Percentiles rank a stretch among this genome's conserved stretches.
Conservation (phyloP, 2,329 filamentous ascomycete species). For the Tolypocladium amazonense region DNA sequence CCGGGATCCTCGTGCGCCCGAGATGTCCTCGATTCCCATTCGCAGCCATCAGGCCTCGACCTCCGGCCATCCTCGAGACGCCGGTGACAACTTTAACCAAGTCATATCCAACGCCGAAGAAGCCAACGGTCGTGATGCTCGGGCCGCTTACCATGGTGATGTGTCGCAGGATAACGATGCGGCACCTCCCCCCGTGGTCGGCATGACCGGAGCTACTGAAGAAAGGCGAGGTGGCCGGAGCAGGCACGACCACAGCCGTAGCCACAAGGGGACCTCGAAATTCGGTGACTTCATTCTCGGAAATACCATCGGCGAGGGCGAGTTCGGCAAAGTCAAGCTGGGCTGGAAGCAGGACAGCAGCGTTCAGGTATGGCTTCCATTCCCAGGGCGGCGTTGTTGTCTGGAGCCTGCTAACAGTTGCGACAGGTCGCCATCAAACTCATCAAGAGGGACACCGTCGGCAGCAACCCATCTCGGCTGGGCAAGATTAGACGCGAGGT, state of each 20-base stretch:
- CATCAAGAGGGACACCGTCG: slow-evolving; percentile 84
- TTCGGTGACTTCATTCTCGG: slow-evolving; percentile 95
- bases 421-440: slow-evolving; percentile 87
- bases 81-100: slow-evolving; percentile 68
- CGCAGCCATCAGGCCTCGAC: slow-evolving; percentile 31
- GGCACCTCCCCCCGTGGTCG: slow-evolving; percentile 32
- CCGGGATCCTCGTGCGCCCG: slow-evolving; percentile 26
- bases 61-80: slow-evolving; percentile 57
- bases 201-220: slow-evolving; percentile 33
- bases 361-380: slow-evolving; percentile 49
- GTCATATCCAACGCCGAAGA: slow-evolving; percentile 39
- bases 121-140: slow-evolving; percentile 15
- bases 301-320: slow-evolving; percentile 91
- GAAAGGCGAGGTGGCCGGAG: slow-evolving; percentile 40
- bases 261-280: slow-evolving; percentile 59
- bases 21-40: slow-evolving; percentile 31
- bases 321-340: slow-evolving; percentile 97
- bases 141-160: slow-evolving; percentile 11
- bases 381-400: background rate
- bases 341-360: slow-evolving; percentile 96
- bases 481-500: slow-evolving; percentile 98
- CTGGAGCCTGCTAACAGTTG: slow-evolving; percentile 5
- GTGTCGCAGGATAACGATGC: slow-evolving; percentile 25
- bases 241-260: slow-evolving; percentile 44
- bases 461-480: slow-evolving; percentile 76